These are phyloP conservation scores for Trypanosoma scelopori DNA, from an alignment of 208 protist genomes.

Conservation along the genomic window DNA sequence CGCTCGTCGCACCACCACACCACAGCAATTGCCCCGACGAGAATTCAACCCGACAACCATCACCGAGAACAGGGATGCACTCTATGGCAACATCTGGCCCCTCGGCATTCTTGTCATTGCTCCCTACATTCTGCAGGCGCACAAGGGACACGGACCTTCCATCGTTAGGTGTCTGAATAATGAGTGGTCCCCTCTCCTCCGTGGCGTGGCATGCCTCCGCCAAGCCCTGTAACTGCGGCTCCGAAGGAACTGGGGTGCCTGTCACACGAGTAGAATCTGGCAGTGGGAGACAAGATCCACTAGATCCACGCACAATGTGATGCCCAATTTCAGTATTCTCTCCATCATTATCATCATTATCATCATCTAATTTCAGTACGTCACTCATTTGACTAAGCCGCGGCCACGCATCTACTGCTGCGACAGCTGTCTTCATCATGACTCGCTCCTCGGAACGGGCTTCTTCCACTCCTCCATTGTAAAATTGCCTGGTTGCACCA, in stretches of 20 bases:
- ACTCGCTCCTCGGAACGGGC: neutral
- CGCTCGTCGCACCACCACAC: neutral
- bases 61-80: constrained; percentile 19
- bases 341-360: constrained; percentile 17
- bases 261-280: constrained; percentile 9
- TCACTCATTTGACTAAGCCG: constrained; percentile 3
- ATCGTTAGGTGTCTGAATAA: no score
- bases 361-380: constrained; percentile 12
- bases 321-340: constrained; percentile 21
- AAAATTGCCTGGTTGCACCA: constrained; percentile 4
- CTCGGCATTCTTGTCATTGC: neutral
- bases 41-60: constrained; percentile 6
- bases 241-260: neutral
- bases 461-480: neutral
- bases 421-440: neutral
- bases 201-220: neutral
- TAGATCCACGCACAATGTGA: neutral
- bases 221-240: neutral
- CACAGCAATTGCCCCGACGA: neutral
- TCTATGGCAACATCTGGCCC: neutral
- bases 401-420: neutral
- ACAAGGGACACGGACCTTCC: no score
- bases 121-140: neutral
- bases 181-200: neutral
- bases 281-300: neutral